Evolutionary conservation across 176 grass and related monocot genomes (phyloP), one percentile per base, ranked within the genome.

Genomic region (Oryza glumipatula): DNA sequence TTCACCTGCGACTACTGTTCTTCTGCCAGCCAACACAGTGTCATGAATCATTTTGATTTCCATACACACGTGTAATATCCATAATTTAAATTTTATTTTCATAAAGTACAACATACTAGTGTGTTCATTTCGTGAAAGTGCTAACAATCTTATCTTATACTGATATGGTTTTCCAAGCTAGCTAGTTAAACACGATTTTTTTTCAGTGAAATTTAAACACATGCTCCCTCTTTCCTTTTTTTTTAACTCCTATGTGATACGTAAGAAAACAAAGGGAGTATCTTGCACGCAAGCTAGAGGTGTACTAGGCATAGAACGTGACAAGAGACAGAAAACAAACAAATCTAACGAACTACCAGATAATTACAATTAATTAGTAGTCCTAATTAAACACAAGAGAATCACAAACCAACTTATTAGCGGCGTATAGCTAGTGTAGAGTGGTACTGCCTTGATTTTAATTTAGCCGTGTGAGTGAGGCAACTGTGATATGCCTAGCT

Each of bases 401-500:
- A 63, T 63, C n/a, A 23, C 58, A 58, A 41, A n/a, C 54, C n/a
- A 0, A 63, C n/a, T 63, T 23, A 63, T 63, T 23, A 63, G 23
- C 58, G 6, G 58, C n/a, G 58, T 23, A 63, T 21, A 63, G 21
- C 58, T 23, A n/a, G 58, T 11, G n/a, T 63, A 11, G 21, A 22
- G 58, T 63, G 58, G 58, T 63, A 63, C 58, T 23, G n/a, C 58
- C 58, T 63, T 58, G 54, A 58, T 58, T 58, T 63, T 63, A 63
- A 63, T 74, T 48, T 74, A 26, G 72, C 72, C 45, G 45, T 30
- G 72, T 32, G 23, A 74, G 72, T 1, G 72, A 32, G 72, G 72
- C 72, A 19, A 74, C 13, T 15, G 24, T 30, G 23, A 76, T 63
- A 21, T 22, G 9, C 17, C 9, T 36, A 26, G 7, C 28, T 21